Evolutionary conservation across 163 green algal genomes (phyloP).

Genomic region (Scenedesmus sp.): DNA sequence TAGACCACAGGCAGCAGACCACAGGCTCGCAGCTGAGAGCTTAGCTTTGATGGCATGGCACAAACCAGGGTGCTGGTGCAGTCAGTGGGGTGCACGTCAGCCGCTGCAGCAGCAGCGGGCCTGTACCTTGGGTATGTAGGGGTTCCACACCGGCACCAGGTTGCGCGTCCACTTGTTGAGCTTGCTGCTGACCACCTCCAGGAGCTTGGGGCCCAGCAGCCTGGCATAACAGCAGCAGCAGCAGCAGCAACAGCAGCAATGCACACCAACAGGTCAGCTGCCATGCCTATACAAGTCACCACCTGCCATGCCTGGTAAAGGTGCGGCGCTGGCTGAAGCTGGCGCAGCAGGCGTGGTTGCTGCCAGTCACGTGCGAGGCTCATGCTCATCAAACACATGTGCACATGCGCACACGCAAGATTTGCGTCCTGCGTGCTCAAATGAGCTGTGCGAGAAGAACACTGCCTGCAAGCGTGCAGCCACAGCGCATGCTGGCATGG

Average conservation of each 20-base stretch:
- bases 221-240: background rate
- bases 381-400: background rate
- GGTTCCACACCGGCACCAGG: constrained; percentile 42
- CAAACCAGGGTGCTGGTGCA: no score
- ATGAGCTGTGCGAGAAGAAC: no score
- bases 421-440: no score
- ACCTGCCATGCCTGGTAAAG: no score
- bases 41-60: no score
- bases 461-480: no score
- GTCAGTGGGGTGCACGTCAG: background rate
- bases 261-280: background rate
- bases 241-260: constrained; percentile 7
- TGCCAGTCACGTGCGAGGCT: background rate
- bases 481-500: no score
- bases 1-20: no score
- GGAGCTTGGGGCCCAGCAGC: constrained; percentile 32
- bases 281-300: no score
- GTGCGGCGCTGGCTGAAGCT: background rate
- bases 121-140: constrained; percentile 41
- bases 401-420: background rate
- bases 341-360: background rate
- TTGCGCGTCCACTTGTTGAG: constrained; percentile 44
- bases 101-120: background rate
- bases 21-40: no score
- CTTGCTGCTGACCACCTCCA: constrained; percentile 31